phyloP scores from a whole-genome alignment of 2,329 filamentous ascomycete genomes.

The Rugonectria rugulosa region DNA sequence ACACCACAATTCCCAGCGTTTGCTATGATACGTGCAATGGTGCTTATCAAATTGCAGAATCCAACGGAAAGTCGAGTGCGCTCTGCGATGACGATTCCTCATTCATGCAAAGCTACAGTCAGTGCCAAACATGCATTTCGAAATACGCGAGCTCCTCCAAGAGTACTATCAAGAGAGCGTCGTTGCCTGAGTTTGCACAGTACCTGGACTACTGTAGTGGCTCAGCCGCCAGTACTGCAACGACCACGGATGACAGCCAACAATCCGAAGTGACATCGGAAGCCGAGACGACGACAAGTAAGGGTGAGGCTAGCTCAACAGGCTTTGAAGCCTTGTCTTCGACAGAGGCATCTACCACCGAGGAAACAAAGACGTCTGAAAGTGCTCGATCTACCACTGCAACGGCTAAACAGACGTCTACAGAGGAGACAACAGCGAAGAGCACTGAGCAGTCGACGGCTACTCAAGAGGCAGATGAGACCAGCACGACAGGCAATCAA shows the following conservation, averaged over 20 bases:
- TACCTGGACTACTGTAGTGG: constrained; percentile 56
- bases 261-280: constrained; percentile 36
- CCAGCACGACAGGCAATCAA: not conserved
- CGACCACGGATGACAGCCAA: constrained; percentile 19
- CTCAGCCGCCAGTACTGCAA: constrained; percentile 26
- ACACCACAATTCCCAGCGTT: constrained; percentile 49
- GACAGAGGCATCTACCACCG: constrained; percentile 1
- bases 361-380: not conserved
- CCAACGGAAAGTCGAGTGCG: constrained; percentile 51
- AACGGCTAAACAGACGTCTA: not conserved
- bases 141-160: constrained; percentile 36
- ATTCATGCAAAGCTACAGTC: constrained; percentile 47
- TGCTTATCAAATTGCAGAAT: constrained; percentile 54
- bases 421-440: not conserved
- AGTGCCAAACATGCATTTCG: constrained; percentile 54
- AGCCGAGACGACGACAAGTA: constrained; percentile 35
- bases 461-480: not conserved
- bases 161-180: constrained; percentile 46
- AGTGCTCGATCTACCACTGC: not conserved
- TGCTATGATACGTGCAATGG: constrained; percentile 65
- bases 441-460: not conserved
- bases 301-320: constrained; percentile 32
- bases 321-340: not conserved
- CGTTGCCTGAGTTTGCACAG: constrained; percentile 49
- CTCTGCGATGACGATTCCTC: constrained; percentile 40